A percentile compares a stretch with the other conserved stretches of the same genome.
Evolutionary conservation across 1,284 basidiomycete species (phyloP).

Genomic region (Ustilago curta): DNA sequence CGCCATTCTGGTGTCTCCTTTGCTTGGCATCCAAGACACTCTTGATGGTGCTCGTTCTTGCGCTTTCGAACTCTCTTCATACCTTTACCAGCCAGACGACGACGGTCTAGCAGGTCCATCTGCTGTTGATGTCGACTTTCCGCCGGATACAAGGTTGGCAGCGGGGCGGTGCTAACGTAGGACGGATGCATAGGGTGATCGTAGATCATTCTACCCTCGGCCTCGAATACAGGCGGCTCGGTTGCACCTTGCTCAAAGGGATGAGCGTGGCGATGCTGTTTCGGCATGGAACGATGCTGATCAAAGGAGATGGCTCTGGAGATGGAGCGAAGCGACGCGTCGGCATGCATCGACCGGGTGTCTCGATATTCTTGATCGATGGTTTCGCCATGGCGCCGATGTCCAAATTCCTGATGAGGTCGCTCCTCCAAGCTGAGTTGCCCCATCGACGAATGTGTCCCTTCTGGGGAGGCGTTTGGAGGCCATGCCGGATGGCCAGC

Average conservation of each 20-base stretch:
- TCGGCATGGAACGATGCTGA: conserved; percentile 10
- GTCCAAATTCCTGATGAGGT: not conserved
- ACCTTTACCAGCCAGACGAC: conserved; percentile 44
- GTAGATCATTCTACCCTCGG: conserved; percentile 1
- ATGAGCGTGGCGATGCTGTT: not conserved
- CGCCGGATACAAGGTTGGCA: conserved; percentile 13
- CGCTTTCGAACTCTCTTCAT: conserved; percentile 52
- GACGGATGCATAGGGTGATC: conserved; percentile 10
- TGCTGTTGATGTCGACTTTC: conserved; percentile 37
- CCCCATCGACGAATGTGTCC: conserved; percentile 14
- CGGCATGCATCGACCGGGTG: not conserved
- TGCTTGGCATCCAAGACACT: conserved; percentile 51
- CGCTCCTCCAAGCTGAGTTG: conserved; percentile 26
- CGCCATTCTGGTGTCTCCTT: conserved; percentile 67
- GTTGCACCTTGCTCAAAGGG: conserved; percentile 1
- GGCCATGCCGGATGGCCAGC: conserved; percentile 16
- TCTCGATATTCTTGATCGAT: conserved; percentile 11
- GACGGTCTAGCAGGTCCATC: conserved; percentile 36
- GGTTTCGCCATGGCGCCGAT: not conserved
- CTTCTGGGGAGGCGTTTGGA: conserved; percentile 2
- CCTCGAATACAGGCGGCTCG: conserved; percentile 4
- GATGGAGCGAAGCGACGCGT: conserved; percentile 12
- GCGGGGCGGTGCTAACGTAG: not conserved
- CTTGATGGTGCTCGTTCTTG: conserved; percentile 53
- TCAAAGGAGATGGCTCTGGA: conserved; percentile 37